phyloP scores from a whole-genome alignment of 805 yeast species.

The Zygosaccharomyces pseudorouxii region DNA sequence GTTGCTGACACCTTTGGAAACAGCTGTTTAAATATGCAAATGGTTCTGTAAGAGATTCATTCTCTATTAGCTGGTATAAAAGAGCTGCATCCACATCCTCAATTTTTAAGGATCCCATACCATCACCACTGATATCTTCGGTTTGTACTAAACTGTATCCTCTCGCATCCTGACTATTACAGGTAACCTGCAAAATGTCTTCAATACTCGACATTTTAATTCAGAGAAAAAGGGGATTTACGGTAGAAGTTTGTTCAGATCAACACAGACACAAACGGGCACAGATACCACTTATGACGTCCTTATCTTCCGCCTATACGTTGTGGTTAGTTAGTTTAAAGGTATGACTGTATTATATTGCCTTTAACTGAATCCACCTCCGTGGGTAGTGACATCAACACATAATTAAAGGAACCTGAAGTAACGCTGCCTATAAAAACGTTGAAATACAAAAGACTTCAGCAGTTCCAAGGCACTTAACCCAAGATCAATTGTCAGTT shows the following conservation, averaged over 20 bases:
- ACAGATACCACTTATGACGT: neutral
- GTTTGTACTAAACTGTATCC: constrained; percentile 14
- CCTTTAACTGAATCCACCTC: neutral
- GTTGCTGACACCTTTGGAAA: constrained; percentile 29
- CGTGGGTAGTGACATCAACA: neutral
- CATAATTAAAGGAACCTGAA: neutral
- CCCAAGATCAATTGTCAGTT: neutral
- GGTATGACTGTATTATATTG: neutral
- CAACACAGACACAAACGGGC: neutral
- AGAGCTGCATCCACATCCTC: constrained; percentile 30
- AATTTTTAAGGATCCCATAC: constrained; percentile 11
- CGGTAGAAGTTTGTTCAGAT: neutral
- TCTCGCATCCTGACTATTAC: constrained; percentile 16
- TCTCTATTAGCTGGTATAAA: constrained; percentile 34
- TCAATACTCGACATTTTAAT: constrained; percentile 23
- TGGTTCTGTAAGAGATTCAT: constrained; percentile 22
- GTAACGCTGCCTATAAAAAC: neutral
- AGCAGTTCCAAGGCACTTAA: neutral
- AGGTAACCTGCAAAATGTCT: constrained; percentile 26
- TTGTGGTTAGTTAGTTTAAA: neutral
- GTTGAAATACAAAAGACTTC: neutral
- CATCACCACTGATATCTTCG: constrained; percentile 17
- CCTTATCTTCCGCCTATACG: neutral
- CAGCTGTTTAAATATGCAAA: constrained; percentile 30
- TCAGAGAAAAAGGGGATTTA: neutral